These are phyloP conservation scores for Saccharomycopsis sp. DNA, from an alignment of 805 yeast genomes.

Conservation along the genomic window DNA sequence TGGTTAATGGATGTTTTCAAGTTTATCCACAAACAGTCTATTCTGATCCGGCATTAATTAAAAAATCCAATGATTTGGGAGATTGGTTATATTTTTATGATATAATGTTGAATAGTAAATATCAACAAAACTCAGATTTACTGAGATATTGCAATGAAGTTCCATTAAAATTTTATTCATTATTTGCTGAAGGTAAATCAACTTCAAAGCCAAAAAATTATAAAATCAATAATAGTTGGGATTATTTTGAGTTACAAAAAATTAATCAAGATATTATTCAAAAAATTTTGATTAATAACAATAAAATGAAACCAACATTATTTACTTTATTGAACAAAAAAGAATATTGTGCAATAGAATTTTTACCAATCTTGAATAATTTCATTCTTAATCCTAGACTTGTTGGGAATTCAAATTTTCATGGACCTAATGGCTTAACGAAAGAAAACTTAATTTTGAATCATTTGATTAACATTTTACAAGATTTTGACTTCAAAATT, in stretches of 20 bases:
- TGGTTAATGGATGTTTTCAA: slow-evolving; percentile 64
- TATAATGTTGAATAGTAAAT: slow-evolving; percentile 32
- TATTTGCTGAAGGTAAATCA: slow-evolving; percentile 48
- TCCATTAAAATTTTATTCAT: slow-evolving; percentile 49
- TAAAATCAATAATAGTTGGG: slow-evolving; percentile 16
- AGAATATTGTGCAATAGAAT: slow-evolving; percentile 15
- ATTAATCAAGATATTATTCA: slow-evolving; percentile 22
- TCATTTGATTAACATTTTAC: slow-evolving; percentile 4
- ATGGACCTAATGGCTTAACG: background rate
- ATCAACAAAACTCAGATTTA: slow-evolving; percentile 35
- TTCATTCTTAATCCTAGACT: slow-evolving; percentile 14
- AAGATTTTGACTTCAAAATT: slow-evolving; percentile 14
- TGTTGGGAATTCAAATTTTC: background rate
- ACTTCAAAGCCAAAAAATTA: slow-evolving; percentile 25
- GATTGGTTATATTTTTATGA: slow-evolving; percentile 79
- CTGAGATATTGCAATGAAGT: slow-evolving; percentile 46
- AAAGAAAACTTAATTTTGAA: slow-evolving; percentile 6
- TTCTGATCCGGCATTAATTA: slow-evolving; percentile 51
- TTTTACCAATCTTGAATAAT: slow-evolving; percentile 26
- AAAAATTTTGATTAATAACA: slow-evolving; percentile 17
- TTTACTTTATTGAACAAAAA: slow-evolving; percentile 10
- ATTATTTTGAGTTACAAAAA: slow-evolving; percentile 12
- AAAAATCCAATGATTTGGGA: slow-evolving; percentile 47
- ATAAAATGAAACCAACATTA: slow-evolving; percentile 20
- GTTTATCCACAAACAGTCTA: slow-evolving; percentile 39